Conservation (phyloP, 2,329 filamentous ascomycete species). For the Lachnellula suecica region DNA sequence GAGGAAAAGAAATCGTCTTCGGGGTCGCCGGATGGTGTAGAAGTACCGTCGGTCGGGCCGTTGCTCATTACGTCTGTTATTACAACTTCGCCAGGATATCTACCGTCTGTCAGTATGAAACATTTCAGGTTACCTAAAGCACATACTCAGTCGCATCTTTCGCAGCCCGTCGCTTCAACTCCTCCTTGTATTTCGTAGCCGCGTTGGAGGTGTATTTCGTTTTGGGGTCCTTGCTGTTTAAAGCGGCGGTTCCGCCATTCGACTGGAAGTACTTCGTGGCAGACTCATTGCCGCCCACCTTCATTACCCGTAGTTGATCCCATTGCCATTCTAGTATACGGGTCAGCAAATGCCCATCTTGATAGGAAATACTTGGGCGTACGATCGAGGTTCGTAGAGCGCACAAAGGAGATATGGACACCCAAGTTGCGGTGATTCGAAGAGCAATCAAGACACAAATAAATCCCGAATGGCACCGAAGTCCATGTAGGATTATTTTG, state of each 20-base stretch:
- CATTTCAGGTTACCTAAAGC: neutral
- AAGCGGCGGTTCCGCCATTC: slow-evolving; percentile 88
- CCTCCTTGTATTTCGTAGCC: slow-evolving; percentile 98
- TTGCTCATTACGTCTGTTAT: slow-evolving; percentile 71
- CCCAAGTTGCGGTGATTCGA: slow-evolving; percentile 96
- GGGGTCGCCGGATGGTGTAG: slow-evolving; percentile 77
- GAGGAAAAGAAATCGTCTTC: slow-evolving; percentile 98
- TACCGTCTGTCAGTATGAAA: slow-evolving; percentile 39
- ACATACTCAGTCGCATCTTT: slow-evolving; percentile 81
- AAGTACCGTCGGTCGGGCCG: slow-evolving; percentile 59
- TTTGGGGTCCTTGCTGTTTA: slow-evolving; percentile 95
- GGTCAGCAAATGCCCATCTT: slow-evolving; percentile 20
- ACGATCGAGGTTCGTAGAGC: slow-evolving; percentile 98
- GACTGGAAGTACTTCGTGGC: slow-evolving; percentile 98
- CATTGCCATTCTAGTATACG: slow-evolving; percentile 82
- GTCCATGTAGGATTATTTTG: slow-evolving; percentile 99
- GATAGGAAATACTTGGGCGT: slow-evolving; percentile 44
- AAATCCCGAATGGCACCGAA: slow-evolving; percentile 94
- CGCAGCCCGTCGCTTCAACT: slow-evolving; percentile 82
- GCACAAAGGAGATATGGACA: slow-evolving; percentile 98
- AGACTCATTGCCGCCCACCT: slow-evolving; percentile 96
- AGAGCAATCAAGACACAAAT: slow-evolving; percentile 96
- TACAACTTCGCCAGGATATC: slow-evolving; percentile 81
- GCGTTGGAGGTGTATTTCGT: slow-evolving; percentile 93
- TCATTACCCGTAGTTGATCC: slow-evolving; percentile 96